Conservation (phyloP, 2,329 filamentous ascomycete genomes). For the Orbilia blumenaviensis region DNA sequence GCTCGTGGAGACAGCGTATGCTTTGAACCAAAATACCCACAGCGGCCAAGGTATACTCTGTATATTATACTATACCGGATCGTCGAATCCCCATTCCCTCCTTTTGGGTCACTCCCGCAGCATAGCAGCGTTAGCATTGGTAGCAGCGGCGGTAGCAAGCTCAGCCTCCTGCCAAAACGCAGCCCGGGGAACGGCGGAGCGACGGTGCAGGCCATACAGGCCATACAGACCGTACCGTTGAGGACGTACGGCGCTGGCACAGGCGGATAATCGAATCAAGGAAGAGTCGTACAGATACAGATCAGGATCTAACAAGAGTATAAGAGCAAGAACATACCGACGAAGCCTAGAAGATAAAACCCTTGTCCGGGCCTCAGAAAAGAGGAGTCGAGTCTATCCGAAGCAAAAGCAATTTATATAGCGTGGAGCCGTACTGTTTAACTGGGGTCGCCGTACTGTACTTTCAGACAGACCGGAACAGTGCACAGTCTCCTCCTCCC, state of each 20-base stretch:
- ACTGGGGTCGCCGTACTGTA: constrained; percentile 5
- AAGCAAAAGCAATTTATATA: constrained; percentile 35
- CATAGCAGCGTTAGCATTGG: too few relatives aligned
- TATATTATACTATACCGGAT: constrained; percentile 1
- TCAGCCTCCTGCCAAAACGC: constrained; percentile 54
- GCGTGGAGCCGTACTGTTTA: constrained; percentile 2
- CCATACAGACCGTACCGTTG: too few relatives aligned
- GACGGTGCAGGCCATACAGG: background rate
- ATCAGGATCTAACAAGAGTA: constrained; percentile 31
- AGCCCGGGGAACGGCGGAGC: constrained; percentile 45
- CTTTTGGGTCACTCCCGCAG: background rate
- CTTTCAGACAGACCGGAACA: background rate
- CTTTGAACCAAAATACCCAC: background rate
- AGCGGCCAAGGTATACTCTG: constrained; percentile 26
- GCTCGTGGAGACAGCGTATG: constrained; percentile 13
- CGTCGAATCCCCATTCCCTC: constrained; percentile 17
- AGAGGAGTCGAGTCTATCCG: constrained; percentile 27
- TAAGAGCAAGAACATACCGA: background rate
- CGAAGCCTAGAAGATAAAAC: constrained; percentile 9
- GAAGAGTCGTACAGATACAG: constrained; percentile 24
- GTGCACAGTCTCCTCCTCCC: constrained; percentile 6
- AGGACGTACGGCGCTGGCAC: too few relatives aligned
- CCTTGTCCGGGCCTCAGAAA: constrained; percentile 10
- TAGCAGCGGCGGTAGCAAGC: constrained; percentile 20
- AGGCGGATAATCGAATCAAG: background rate